phyloP scores from a whole-genome alignment of 139 green algal genomes.

The Desmodesmus armatus region DNA sequence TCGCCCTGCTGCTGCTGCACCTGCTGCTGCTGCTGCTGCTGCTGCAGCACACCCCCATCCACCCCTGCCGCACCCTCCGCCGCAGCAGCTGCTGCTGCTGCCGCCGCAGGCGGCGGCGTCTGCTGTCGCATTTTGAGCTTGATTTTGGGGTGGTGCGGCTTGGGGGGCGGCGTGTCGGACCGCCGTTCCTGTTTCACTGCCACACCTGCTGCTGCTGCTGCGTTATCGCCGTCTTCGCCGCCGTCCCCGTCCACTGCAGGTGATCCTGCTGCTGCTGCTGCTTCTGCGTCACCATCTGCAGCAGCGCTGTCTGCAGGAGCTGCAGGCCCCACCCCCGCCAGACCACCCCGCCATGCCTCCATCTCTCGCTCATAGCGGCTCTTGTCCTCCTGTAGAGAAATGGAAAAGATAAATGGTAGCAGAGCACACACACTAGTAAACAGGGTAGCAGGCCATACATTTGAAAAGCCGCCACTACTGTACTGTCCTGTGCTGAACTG shows the following conservation, averaged over 20 bases:
- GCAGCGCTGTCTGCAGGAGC: neutral
- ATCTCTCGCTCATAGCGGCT: neutral
- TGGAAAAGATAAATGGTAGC: too few species aligned
- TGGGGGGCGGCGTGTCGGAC: neutral
- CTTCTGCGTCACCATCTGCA: neutral
- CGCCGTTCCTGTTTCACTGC: conserved; percentile 9
- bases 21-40: conserved; percentile 2
- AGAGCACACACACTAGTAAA: too few species aligned
- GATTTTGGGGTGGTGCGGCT: neutral
- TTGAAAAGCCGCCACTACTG: too few species aligned
- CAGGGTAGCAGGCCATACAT: too few species aligned
- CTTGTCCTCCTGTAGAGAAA: conserved; percentile 21
- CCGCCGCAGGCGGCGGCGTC: neutral
- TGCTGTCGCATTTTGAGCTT: neutral
- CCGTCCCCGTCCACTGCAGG: neutral
- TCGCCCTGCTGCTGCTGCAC: neutral
- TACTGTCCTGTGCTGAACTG: too few species aligned
- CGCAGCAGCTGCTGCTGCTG: conserved; percentile 10
- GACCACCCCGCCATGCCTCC: neutral
- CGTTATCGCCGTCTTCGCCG: neutral
- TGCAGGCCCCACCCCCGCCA: neutral
- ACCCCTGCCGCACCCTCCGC: neutral
- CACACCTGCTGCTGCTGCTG: conserved; percentile 5
- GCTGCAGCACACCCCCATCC: neutral
- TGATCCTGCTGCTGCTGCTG: neutral